Base-by-base conservation (phyloP, 176 grass and related monocot species). In the Carex littledalei region DNA sequence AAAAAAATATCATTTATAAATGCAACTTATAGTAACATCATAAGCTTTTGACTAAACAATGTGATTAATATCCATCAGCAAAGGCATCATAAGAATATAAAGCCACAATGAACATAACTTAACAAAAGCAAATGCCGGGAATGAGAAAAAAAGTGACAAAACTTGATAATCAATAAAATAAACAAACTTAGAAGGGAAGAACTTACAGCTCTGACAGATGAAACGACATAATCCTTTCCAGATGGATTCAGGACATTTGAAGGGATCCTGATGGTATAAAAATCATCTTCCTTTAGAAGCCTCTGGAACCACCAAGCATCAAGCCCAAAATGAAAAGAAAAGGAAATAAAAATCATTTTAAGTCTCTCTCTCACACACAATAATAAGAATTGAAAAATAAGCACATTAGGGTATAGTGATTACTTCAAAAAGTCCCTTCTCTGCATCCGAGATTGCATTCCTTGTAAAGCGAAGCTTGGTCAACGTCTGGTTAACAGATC, bases 141-240 rank as follows among this genome's bases (percentile, higher is more conserved):
- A 45, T 43, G 43, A 72, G 39, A 72, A 45, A 6, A 47, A n/a
- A 71, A 18, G 3, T 8, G 7, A 41, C 3, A 43, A 22, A 43
- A 71, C 5, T 43, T 43, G 16, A 70, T 70, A 67, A 34, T 4
- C 15, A 16, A 67, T 35, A 71, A 45, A 63, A 21, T 71, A 41
- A 72, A 20, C 6, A 43, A 72, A 72, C 15, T 12, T 17, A 22
- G 29, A 26, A 57, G 82, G 65, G 83, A 59, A 56, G 26, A 85
- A 90, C 96, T 91, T 88, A 98, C 96, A 90, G 91, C 96, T 92
- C 87, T 95, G 84, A 95, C 87, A 34, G 96, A 98, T 59, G 96
- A 94, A 84, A 94, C 37, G 35, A 95, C 81, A 85, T 84, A 92
- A 74, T 89, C 91, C 72, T 86, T 93, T 80, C 81, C 87, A 86